Base-by-base conservation (phyloP, 306 rosid species). In the Quercus suber region DNA sequence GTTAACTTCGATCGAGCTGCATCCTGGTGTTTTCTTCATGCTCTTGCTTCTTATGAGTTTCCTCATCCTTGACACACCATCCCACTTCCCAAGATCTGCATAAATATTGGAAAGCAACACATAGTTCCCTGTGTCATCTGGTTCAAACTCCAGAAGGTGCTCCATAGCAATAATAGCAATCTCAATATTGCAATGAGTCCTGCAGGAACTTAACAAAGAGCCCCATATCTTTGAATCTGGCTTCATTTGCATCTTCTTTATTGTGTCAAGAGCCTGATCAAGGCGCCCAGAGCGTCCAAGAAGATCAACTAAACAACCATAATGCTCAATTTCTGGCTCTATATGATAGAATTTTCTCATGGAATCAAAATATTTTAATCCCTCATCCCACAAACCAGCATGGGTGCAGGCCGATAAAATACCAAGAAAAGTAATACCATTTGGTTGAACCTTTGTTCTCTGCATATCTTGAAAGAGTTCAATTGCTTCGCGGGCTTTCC, bases 211-310 rank as follows among this genome's bases (percentile, higher is more conserved):
- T 28, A 95, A 79, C 82, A 95, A 55, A 45, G 96, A 90, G 64
- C 94, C 94, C 98, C 97, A 95, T 84, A 93, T 86, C 86, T 86
- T 95, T 3, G 97, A 82, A 78, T 90, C 94, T 8, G 94, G 87
- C 73, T 78, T 84, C 84, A 92, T 83, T 11, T 92, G 86, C 97
- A 95, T 91, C 89, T 86, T 85, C 58, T 73, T 27, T 78, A 91
- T 80, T 28, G 80, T 74, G 49, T 91, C 79, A 4, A 93, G 86
- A 77, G 99, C 97, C 79, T 81, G 84, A 27, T 76, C 87, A 74
- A 95, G 83, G n/a, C 74, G 73, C 33, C 99, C 92, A 0, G 87
- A 84, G 10, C 97, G 92, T 28, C 96, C 98, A 0, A 95, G 87
- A 82, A 91, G 94, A 90, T 95, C 99, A 56, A 93, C 90, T 5